Evolutionary conservation across 192 early-diverging fungal genomes (phyloP).

Genomic region (Podila horticola): DNA sequence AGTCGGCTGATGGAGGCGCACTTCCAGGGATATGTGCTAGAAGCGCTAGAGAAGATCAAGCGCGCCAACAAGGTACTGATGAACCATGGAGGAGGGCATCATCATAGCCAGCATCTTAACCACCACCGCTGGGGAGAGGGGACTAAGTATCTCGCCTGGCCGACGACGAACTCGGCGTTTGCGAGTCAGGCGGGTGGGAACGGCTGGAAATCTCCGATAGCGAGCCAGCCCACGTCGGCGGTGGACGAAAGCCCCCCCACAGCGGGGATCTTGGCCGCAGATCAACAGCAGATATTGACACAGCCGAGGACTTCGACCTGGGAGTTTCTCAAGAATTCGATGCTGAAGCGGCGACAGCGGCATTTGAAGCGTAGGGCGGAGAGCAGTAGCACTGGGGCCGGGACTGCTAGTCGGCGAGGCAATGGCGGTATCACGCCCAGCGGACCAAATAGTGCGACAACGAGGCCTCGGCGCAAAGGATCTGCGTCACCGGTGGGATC

Average conservation of each 20-base stretch:
- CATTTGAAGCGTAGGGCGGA: neutral
- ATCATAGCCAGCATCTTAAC: neutral
- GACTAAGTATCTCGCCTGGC: neutral
- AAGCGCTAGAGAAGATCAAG: constrained; percentile 36
- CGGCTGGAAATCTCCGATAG: neutral
- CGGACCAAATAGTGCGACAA: neutral
- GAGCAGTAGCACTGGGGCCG: neutral
- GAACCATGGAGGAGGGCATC: neutral
- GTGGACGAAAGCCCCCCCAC: constrained; percentile 25
- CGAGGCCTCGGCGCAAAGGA: neutral
- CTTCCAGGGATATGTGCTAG: constrained; percentile 48
- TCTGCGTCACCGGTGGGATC: constrained; percentile 17
- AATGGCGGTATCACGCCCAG: neutral
- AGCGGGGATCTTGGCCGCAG: neutral
- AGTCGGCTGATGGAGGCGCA: constrained; percentile 26
- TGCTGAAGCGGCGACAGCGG: neutral
- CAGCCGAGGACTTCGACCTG: constrained; percentile 6
- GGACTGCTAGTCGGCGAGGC: neutral
- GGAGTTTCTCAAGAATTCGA: constrained; percentile 15
- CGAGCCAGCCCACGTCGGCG: constrained; percentile 18
- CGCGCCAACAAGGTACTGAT: neutral
- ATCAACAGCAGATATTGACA: neutral
- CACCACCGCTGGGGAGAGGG: neutral
- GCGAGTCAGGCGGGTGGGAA: neutral
- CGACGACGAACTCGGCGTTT: neutral